Evolutionary conservation across 1,284 basidiomycete species (phyloP).

Genomic region (Cryptococcus jaspeensis): DNA sequence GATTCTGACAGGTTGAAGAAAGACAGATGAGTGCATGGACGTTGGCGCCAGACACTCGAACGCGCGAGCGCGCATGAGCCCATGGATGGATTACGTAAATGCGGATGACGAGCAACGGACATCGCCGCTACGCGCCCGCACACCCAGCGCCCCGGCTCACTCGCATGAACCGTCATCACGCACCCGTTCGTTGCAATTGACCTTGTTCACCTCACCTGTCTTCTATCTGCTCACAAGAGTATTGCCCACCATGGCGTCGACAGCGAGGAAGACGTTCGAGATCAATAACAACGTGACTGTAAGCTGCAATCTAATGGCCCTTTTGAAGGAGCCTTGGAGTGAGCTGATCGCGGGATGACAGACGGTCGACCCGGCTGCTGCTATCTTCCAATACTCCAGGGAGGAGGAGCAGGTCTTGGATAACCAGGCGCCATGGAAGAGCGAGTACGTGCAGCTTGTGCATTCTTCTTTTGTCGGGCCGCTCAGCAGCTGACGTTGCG

Average conservation of each 20-base stretch:
- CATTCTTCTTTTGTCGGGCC: background rate
- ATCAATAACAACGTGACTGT: slow-evolving; percentile 70
- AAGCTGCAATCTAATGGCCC: background rate
- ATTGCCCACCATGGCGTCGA: slow-evolving; percentile 6
- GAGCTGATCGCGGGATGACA: slow-evolving; percentile 11
- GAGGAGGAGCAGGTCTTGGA: slow-evolving; percentile 71
- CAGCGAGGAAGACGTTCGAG: slow-evolving; percentile 69
- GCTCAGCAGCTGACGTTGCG: background rate
- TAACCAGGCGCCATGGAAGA: slow-evolving; percentile 75
- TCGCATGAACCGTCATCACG: background rate
- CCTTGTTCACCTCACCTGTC: background rate
- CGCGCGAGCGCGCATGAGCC: background rate
- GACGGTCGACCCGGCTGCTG: slow-evolving; percentile 56
- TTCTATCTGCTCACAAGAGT: background rate
- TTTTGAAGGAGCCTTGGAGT: background rate
- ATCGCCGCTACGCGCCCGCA: no score
- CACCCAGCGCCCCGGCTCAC: background rate
- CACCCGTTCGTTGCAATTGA: background rate
- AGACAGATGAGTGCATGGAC: background rate
- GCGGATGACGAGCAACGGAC: no score
- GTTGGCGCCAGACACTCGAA: background rate
- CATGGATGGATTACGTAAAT: slow-evolving; percentile 3
- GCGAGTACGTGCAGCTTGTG: slow-evolving; percentile 62
- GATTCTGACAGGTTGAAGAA: background rate
- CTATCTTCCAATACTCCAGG: slow-evolving; percentile 75